These are phyloP conservation scores for Pezicula rhizophila DNA, from an alignment of 2,329 filamentous ascomycete species.

Conservation along the genomic window DNA sequence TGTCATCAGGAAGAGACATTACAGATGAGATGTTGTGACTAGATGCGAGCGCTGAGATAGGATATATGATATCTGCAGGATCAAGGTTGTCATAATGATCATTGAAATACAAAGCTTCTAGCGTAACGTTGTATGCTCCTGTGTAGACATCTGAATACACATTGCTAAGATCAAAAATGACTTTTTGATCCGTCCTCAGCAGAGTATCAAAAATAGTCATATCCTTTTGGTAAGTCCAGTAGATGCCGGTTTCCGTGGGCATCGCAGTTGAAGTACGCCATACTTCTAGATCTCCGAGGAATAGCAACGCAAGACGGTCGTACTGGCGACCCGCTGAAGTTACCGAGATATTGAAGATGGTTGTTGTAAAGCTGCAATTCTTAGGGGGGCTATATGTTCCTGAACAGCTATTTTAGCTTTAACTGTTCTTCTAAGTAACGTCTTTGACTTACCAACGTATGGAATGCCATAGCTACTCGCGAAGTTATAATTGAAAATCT, in stretches of 20 bases:
- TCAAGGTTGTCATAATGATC: slow-evolving; percentile 10
- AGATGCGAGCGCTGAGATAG: slow-evolving; percentile 40
- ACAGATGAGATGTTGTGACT: slow-evolving; percentile 42
- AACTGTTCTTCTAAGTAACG: neutral
- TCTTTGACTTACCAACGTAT: neutral
- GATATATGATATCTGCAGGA: slow-evolving; percentile 59
- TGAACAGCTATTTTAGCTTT: neutral
- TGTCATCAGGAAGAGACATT: slow-evolving; percentile 48
- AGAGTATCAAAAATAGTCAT: slow-evolving; percentile 55
- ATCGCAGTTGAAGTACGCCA: slow-evolving; percentile 62
- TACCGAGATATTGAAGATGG: slow-evolving; percentile 53
- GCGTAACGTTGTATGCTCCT: slow-evolving; percentile 61
- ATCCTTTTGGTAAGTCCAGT: slow-evolving; percentile 51
- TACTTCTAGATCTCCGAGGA: slow-evolving; percentile 55
- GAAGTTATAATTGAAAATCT: neutral
- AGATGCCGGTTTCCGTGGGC: slow-evolving; percentile 50
- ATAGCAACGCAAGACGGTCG: slow-evolving; percentile 55
- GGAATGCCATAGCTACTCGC: slow-evolving; percentile 1
- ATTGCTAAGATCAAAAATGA: slow-evolving; percentile 74
- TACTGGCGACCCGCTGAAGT: slow-evolving; percentile 53
- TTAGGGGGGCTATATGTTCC: slow-evolving; percentile 13
- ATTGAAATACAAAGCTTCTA: slow-evolving; percentile 45
- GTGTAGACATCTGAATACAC: slow-evolving; percentile 61
- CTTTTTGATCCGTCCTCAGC: slow-evolving; percentile 45
- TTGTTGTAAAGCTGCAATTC: slow-evolving; percentile 24